Evolutionary conservation across 2,329 filamentous ascomycete species (phyloP), one percentile per base, ranked within the genome.

Genomic region (Pyricularia grisea): DNA sequence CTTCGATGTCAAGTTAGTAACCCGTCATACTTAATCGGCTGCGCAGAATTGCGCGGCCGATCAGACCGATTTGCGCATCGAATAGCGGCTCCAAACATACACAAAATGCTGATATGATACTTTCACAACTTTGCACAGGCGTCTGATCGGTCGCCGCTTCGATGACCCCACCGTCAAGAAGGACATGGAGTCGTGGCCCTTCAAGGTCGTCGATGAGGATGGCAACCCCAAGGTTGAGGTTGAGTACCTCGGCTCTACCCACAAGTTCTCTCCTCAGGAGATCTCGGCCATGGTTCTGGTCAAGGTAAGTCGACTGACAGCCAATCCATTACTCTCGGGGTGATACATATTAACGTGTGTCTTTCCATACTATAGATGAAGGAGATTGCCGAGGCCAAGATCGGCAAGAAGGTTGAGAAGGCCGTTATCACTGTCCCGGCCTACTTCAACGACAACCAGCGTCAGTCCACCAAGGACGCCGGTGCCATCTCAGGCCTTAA

Each of bases 391-490:
- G 95, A 99, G 88, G 88, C 87, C 82, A 98, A 99, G 89, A 90
- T 99, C 77, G 95, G 93, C 83, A 97, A 96, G 91, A 97, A 95
- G 87, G 94, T 98, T 78, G 90, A 95, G 85, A 98, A 98, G 90
- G 95, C 95, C 73, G 95, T 99, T 81, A 94, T 99, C 82, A 99
- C 95, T 72, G 95, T 98, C 70, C 95, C 95, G 70, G 95, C 95
- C 80, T 99, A 99, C 89, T 99, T 99, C 92, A 98, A 98, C 88
- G 95, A 99, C 90, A 97, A 97, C 88, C 95, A 99, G 87, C 92
- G 95, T 85, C 95, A 98, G 85, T 92, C 95, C 74, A 99, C 95
- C 85, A 98, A 98, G 90, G 95, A 98, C 79, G 95, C 95, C 74
- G 95, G 95, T 90, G 92, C 94, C 81, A 99, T 99, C 79, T 85